These are phyloP conservation scores for Lavandula angustifolia DNA, from an alignment of 257 asterid species.

Conservation along the genomic window DNA sequence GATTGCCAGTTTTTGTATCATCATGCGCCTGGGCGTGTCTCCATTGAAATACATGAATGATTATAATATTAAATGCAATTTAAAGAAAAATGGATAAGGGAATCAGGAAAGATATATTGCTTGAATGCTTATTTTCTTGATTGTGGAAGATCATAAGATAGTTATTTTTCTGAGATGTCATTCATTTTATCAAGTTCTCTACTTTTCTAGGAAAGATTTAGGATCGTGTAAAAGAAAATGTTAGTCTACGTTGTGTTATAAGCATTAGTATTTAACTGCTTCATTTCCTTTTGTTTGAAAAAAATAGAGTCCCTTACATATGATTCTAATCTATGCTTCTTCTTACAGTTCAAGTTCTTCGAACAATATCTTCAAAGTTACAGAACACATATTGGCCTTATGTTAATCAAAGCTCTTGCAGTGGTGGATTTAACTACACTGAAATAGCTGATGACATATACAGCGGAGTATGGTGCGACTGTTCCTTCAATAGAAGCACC, in stretches of 20 bases:
- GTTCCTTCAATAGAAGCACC: constrained; percentile 48
- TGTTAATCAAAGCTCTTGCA: constrained; percentile 55
- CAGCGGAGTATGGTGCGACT: constrained; percentile 59
- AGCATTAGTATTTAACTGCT: neutral
- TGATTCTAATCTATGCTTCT: neutral
- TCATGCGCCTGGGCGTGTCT: neutral
- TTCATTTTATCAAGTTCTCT: neutral
- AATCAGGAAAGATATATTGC: neutral
- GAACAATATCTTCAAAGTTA: constrained; percentile 59
- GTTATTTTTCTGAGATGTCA: neutral
- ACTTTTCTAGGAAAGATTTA: neutral
- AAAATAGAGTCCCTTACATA: no score
- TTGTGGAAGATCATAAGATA: neutral
- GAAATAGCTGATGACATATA: neutral
- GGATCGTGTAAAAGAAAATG: neutral
- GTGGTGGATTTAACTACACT: constrained; percentile 47
- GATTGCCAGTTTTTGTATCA: neutral
- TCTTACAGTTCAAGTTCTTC: constrained; percentile 60
- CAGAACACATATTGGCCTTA: constrained; percentile 53
- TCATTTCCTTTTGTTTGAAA: no score
- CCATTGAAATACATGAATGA: constrained; percentile 13
- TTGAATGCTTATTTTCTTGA: neutral
- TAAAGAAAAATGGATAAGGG: no score
- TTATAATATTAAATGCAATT: neutral
- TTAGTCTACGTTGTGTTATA: neutral